These are phyloP conservation scores for Pichia sp. DNA, from an alignment of 1,139 yeast genomes.

Conservation along the genomic window DNA sequence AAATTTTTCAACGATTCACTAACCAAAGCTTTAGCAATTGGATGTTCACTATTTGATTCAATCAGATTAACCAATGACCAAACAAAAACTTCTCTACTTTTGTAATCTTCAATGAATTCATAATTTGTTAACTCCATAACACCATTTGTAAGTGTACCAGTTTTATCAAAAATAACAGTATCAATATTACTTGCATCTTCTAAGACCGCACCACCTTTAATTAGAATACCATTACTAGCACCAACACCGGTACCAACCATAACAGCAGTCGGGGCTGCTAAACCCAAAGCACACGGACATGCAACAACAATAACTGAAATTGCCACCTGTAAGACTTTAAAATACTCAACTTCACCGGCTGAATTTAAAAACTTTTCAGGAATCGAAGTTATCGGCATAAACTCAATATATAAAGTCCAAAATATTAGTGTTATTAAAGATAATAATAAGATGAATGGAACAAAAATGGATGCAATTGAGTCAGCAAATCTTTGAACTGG, in stretches of 20 bases:
- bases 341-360: slow-evolving; percentile 53
- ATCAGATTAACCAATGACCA: slow-evolving; percentile 59
- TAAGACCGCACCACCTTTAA: slow-evolving; percentile 88
- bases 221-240: slow-evolving; percentile 79
- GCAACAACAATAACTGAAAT: slow-evolving; percentile 95
- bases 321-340: slow-evolving; percentile 54
- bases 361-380: slow-evolving; percentile 55
- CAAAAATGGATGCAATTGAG: slow-evolving; percentile 76
- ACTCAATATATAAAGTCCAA: slow-evolving; percentile 46
- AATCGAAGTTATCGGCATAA: slow-evolving; percentile 29
- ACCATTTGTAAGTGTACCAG: slow-evolving; percentile 92
- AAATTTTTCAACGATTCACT: slow-evolving; percentile 25
- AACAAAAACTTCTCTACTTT: slow-evolving; percentile 30
- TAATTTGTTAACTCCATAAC: slow-evolving; percentile 41
- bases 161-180: slow-evolving; percentile 81
- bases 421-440: slow-evolving; percentile 58
- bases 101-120: slow-evolving; percentile 15
- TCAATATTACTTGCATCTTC: slow-evolving; percentile 66
- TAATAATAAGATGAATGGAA: slow-evolving; percentile 62
- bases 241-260: slow-evolving; percentile 99
- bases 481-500: slow-evolving; percentile 91
- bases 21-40: slow-evolving; percentile 68
- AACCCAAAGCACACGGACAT: slow-evolving; percentile 95
- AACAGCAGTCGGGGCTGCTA: slow-evolving; percentile 97
- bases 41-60: slow-evolving; percentile 80